These are phyloP conservation scores for Boletus rufocinnamomeus DNA, from an alignment of 768 basidiomycete genomes.

Conservation along the genomic window DNA sequence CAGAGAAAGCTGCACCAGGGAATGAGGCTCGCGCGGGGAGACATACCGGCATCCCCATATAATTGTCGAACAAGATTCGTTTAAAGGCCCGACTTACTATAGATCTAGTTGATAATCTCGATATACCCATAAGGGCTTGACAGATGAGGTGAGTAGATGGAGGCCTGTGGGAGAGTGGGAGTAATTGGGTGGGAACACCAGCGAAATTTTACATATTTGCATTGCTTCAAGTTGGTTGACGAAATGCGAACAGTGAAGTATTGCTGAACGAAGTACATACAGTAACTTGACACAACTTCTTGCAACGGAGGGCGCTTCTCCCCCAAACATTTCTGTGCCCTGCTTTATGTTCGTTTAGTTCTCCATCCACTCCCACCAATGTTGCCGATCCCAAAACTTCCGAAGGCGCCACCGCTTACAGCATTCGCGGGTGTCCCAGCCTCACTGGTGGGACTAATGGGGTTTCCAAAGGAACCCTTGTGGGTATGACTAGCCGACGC, in stretches of 20 bases:
- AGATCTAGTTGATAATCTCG: too few relatives aligned
- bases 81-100: constrained; percentile 1
- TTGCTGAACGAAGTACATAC: constrained; percentile 11
- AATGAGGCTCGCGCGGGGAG: too few relatives aligned
- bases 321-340: neutral
- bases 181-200: neutral
- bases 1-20: neutral
- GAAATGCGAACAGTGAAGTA: constrained; percentile 12
- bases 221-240: constrained; percentile 1
- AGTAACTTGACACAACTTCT: constrained; percentile 12
- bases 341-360: neutral
- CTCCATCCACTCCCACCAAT: constrained; percentile 20
- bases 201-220: neutral
- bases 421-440: constrained; percentile 24
- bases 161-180: neutral
- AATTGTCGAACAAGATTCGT: constrained; percentile 1
- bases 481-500: constrained; percentile 23
- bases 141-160: neutral
- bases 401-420: constrained; percentile 46
- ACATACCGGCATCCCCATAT: neutral
- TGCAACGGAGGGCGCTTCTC: neutral
- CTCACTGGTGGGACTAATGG: constrained; percentile 27
- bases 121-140: neutral
- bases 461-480: constrained; percentile 25
- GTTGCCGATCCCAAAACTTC: constrained; percentile 48